Base-by-base conservation (phyloP, 805 yeast species). In the Saccharomycopsis sp. region DNA sequence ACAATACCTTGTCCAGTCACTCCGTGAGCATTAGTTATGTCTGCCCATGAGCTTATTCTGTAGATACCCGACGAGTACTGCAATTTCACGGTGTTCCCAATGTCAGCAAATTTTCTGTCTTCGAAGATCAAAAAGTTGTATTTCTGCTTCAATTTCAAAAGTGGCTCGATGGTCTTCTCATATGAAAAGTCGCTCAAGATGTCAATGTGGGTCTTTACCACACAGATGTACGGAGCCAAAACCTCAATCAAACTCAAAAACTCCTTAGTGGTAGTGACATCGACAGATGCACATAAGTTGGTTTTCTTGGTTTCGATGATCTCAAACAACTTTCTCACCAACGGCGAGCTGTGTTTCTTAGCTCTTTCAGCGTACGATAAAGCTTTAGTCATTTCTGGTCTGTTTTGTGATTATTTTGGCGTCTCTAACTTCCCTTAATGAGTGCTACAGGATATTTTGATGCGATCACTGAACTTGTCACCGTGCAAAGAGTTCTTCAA, bases 71-170 rank as follows among this genome's bases (percentile, higher is more conserved):
- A 89, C 34, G 87, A 76, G 71, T 92, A 94, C 72, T 94, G 99
- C 51, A 89, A 81, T 73, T 92, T 91, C 56, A 94, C 99, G 1
- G 99, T 94, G 68, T 91, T 90, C 16, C 99, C 99, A 65, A 94
- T 94, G 71, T 94, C 99, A 23, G 99, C 99, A 72, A 94, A 94
- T 74, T 94, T 94, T 63, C 99, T 81, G 73, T 94, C 99, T 74
- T 94, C 99, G 69, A 94, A 94, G 64, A 94, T 86, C 78, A 94
- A 74, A 67, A 94, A 94, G 63, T 87, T 82, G 75, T 91, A 92
- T 68, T 91, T 90, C 65, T 81, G 74, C 20, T 97, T 82, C 34
- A 94, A 75, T 56, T 69, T 82, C 59, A 85, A 72, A 62, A 94
- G 74, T 1, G 98, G 97, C 4, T 72, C 71, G 29, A 92, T 80